A percentile compares a stretch with the other conserved stretches of the same genome.
Conservation (phyloP, 208 protist species). For the Leishmania aethiopica region DNA sequence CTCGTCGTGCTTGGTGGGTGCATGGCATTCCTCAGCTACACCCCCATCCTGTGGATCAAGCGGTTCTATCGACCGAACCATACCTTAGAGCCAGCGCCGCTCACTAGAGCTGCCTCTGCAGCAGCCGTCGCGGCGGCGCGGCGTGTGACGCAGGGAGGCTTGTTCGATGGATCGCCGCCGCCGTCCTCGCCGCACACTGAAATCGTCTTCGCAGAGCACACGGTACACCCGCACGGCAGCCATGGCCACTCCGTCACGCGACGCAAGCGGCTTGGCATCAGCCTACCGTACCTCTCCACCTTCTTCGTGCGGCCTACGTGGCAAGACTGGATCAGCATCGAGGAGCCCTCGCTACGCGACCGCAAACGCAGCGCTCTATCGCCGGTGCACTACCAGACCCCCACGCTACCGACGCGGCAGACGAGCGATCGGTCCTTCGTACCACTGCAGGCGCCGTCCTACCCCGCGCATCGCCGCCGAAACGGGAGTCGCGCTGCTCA, state of each 20-base stretch:
- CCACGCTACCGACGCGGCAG: constrained; percentile 12
- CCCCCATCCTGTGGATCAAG: constrained; percentile 65
- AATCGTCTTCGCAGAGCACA: constrained; percentile 22
- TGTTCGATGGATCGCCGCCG: background rate
- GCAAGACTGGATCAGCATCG: constrained; percentile 63
- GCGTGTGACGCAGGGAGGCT: background rate
- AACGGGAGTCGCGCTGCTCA: background rate
- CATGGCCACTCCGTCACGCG: constrained; percentile 29
- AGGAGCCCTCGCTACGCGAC: constrained; percentile 66
- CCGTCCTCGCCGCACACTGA: constrained; percentile 3
- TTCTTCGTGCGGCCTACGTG: constrained; percentile 54
- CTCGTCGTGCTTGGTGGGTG: constrained; percentile 38
- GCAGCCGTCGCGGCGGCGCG: background rate
- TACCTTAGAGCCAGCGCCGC: constrained; percentile 46
- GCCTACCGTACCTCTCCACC: constrained; percentile 56
- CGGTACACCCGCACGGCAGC: constrained; percentile 13
- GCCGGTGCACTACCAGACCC: constrained; percentile 18
- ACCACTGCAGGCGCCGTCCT: constrained; percentile 16
- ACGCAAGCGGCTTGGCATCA: constrained; percentile 53
- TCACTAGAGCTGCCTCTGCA: background rate
- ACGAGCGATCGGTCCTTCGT: constrained; percentile 41
- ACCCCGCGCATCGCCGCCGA: constrained; percentile 4
- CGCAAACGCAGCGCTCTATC: constrained; percentile 40
- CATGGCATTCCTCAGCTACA: constrained; percentile 45
- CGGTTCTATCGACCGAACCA: constrained; percentile 82